A percentile compares a stretch with the other conserved stretches of the same genome.
phyloP scores from a whole-genome alignment of 23 red algal genomes.

The Rhodosorus marinus region DNA sequence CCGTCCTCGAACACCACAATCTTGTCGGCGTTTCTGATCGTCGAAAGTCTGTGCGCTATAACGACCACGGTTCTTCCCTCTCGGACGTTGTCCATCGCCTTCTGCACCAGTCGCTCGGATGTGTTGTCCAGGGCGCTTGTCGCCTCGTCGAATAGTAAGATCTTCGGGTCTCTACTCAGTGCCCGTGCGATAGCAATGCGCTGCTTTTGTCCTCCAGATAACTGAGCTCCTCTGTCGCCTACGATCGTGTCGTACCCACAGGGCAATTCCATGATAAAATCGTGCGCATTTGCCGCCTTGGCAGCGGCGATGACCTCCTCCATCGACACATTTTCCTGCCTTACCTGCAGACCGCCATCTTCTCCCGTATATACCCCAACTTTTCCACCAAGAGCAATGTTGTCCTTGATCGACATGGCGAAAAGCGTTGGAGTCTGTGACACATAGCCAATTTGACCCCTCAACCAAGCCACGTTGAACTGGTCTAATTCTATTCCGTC shows the following conservation, averaged over 20 bases:
- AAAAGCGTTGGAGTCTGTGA: constrained; percentile 76
- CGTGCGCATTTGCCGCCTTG: constrained; percentile 57
- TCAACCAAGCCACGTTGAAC: constrained; percentile 20
- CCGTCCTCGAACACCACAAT: constrained; percentile 81
- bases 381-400: constrained; percentile 64
- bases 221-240: constrained; percentile 44
- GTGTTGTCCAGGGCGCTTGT: constrained; percentile 67
- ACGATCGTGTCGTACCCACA: constrained; percentile 57
- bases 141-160: constrained; percentile 71
- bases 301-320: constrained; percentile 41
- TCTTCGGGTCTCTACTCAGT: constrained; percentile 30
- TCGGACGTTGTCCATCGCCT: constrained; percentile 44
- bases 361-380: constrained; percentile 19
- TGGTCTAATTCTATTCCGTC: constrained; percentile 19
- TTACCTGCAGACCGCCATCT: constrained; percentile 10
- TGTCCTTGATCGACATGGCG: constrained; percentile 48
- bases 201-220: constrained; percentile 82
- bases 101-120: constrained; percentile 76
- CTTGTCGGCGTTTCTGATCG: constrained; percentile 55
- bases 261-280: constrained; percentile 53
- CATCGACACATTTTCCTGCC: too few relatives aligned
- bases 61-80: constrained; percentile 62
- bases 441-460: constrained; percentile 52
- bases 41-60: constrained; percentile 80
- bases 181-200: constrained; percentile 81